A percentile compares a stretch with the other conserved stretches of the same genome.
phyloP scores from a whole-genome alignment of 108 stramenopile genomes.

The Skeletonema tropicum region DNA sequence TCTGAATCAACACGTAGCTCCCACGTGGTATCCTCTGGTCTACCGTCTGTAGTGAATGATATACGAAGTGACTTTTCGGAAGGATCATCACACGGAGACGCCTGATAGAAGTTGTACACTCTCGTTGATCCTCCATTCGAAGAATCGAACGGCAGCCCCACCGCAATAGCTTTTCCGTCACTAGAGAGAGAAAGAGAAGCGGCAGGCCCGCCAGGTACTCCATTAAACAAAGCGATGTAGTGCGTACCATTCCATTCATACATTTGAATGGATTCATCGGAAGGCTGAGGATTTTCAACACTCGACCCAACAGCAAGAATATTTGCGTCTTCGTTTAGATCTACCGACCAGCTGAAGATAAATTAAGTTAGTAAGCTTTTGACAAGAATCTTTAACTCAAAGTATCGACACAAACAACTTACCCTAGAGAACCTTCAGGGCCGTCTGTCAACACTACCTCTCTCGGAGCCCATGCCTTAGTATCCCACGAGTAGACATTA shows the following conservation, averaged over 20 bases:
- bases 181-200: constrained; percentile 12
- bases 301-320: constrained; percentile 15
- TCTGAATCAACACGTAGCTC: constrained; percentile 11
- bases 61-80: neutral
- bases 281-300: neutral
- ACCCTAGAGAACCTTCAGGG: no score
- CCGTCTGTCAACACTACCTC: neutral
- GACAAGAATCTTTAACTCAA: no score
- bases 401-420: no score
- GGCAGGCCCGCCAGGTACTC: neutral
- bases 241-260: constrained; percentile 4
- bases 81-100: neutral
- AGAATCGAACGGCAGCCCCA: constrained; percentile 16
- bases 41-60: constrained; percentile 16
- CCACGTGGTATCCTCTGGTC: constrained; percentile 12
- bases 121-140: constrained; percentile 8
- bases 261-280: neutral
- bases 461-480: neutral
- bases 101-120: constrained; percentile 12
- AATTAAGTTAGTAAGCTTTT: no score
- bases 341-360: neutral
- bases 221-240: neutral
- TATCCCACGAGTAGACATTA: no score
- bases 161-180: constrained; percentile 16
- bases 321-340: constrained; percentile 11